Evolutionary conservation across 2,329 filamentous ascomycete species (phyloP).

Genomic region (Juglanconis sp.): DNA sequence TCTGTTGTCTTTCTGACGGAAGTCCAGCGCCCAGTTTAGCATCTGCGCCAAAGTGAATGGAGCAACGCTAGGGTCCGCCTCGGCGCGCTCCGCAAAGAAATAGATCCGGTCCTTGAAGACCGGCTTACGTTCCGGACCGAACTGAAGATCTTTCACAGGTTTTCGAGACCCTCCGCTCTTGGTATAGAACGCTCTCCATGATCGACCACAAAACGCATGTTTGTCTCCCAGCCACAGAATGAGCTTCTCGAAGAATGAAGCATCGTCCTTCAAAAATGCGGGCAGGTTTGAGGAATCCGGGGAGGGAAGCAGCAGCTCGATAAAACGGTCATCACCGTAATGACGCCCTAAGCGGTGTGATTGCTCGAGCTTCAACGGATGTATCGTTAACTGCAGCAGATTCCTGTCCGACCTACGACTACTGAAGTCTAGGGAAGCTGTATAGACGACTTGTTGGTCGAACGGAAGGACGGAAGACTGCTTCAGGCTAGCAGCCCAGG

Average conservation of each 20-base stretch:
- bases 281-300: slow-evolving; percentile 30
- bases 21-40: slow-evolving; percentile 51
- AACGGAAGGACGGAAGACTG: slow-evolving; percentile 26
- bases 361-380: slow-evolving; percentile 45
- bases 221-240: slow-evolving; percentile 38
- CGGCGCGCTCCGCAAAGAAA: slow-evolving; percentile 54
- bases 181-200: slow-evolving; percentile 47
- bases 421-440: slow-evolving; percentile 39
- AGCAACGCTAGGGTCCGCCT: slow-evolving; percentile 32
- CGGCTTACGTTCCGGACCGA: slow-evolving; percentile 28
- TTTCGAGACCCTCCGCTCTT: slow-evolving; percentile 37
- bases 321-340: slow-evolving; percentile 57
- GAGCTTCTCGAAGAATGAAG: slow-evolving; percentile 30
- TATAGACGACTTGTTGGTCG: slow-evolving; percentile 37
- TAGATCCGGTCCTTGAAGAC: slow-evolving; percentile 42
- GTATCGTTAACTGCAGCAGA: slow-evolving; percentile 44
- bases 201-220: slow-evolving; percentile 45
- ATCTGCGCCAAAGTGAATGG: slow-evolving; percentile 38
- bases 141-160: slow-evolving; percentile 31
- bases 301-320: slow-evolving; percentile 52
- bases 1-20: slow-evolving; percentile 35
- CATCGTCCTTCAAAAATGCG: slow-evolving; percentile 28
- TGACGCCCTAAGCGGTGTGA: slow-evolving; percentile 51
- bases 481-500: slow-evolving; percentile 44
- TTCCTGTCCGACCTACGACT: slow-evolving; percentile 26